These are phyloP conservation scores for Cordyceps militaris DNA, from an alignment of 2,329 filamentous ascomycete genomes.

Conservation along the genomic window DNA sequence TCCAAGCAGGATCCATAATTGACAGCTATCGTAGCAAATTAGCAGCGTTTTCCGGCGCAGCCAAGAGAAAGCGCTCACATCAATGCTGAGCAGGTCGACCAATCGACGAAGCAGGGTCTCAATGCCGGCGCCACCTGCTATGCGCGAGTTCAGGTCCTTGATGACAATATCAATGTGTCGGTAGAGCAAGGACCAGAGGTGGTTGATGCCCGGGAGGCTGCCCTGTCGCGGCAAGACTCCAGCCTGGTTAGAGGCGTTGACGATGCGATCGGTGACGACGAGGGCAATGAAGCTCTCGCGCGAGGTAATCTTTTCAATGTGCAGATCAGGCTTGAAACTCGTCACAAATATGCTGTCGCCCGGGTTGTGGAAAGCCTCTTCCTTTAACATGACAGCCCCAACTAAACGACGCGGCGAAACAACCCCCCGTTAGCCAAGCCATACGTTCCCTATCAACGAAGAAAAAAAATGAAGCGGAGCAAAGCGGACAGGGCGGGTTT, in stretches of 20 bases:
- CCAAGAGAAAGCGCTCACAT: not conserved
- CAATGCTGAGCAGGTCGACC: constrained; percentile 6
- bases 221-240: constrained; percentile 5
- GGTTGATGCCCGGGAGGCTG: not conserved
- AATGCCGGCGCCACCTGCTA: not conserved
- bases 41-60: not conserved
- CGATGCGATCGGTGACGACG: constrained; percentile 7
- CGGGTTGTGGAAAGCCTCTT: not conserved
- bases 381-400: constrained; percentile 8
- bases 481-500: not conserved
- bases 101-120: not conserved
- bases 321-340: not conserved
- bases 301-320: not conserved
- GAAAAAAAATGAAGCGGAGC: too few relatives aligned
- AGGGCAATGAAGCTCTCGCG: constrained; percentile 7
- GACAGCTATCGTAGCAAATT: not conserved
- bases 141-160: constrained; percentile 5
- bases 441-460: not conserved
- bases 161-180: constrained; percentile 1
- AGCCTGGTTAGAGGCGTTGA: constrained; percentile 5
- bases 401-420: not conserved
- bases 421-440: not conserved
- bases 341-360: constrained; percentile 2
- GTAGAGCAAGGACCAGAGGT: constrained; percentile 9
- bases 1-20: constrained; percentile 8